phyloP scores from a whole-genome alignment of 2,329 filamentous ascomycete species.

The Pseudogymnoascus destructans region DNA sequence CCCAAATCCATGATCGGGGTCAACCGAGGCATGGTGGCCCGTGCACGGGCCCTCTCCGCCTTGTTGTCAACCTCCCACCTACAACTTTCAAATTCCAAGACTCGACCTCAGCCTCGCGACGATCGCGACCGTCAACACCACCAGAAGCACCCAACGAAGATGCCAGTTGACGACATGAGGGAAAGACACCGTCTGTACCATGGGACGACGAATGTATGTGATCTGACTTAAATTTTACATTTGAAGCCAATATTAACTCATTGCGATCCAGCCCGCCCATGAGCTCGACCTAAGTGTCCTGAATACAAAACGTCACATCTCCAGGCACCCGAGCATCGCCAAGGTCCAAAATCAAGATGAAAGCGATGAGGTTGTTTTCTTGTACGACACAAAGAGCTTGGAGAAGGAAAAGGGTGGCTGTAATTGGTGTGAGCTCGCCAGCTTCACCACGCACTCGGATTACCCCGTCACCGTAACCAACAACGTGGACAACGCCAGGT shows the following conservation, averaged over 20 bases:
- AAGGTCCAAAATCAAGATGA: not conserved
- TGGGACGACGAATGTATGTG: not conserved
- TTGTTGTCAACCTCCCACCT: not conserved
- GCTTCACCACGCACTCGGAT: slow-evolving; percentile 35
- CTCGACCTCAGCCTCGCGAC: not conserved
- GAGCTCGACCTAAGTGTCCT: not conserved
- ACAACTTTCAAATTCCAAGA: not conserved
- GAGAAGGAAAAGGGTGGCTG: slow-evolving; percentile 34
- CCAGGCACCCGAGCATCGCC: not conserved
- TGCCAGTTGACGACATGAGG: not conserved
- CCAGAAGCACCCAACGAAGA: not conserved
- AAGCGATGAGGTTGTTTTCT: not conserved
- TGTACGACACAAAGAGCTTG: not conserved
- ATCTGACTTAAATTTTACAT: not conserved
- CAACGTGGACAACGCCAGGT: slow-evolving; percentile 38
- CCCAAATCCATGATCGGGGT: slow-evolving; percentile 6
- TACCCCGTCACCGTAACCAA: slow-evolving; percentile 54
- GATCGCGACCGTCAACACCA: not conserved
- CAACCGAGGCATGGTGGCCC: slow-evolving; percentile 7
- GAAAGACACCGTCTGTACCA: not conserved
- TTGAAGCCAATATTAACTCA: not conserved
- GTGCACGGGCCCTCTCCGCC: not conserved
- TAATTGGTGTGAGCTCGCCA: slow-evolving; percentile 48
- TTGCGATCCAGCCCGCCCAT: not conserved
- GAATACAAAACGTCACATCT: not conserved